Conservation (phyloP, 257 asterid species). For the Scutellaria barbata region DNA sequence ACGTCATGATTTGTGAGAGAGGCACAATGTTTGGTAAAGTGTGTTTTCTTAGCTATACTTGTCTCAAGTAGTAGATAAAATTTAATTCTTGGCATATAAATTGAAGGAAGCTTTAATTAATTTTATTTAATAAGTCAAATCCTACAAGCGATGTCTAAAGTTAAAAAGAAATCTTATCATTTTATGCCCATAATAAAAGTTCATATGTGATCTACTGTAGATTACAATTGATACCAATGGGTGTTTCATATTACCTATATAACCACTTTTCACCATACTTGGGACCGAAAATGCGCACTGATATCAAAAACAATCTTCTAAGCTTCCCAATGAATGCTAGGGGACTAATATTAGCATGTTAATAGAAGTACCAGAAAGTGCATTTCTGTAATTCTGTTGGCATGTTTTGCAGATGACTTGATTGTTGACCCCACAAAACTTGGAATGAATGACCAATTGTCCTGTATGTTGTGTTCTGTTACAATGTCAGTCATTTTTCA, state of each 20-base stretch:
- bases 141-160: neutral
- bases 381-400: too few species aligned
- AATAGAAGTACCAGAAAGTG: too few species aligned
- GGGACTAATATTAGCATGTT: too few species aligned
- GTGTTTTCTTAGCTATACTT: slow-evolving; percentile 36
- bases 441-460: too few species aligned
- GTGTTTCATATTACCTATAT: neutral
- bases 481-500: too few species aligned
- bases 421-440: too few species aligned
- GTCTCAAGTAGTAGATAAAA: neutral
- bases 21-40: slow-evolving; percentile 97
- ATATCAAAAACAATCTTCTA: neutral
- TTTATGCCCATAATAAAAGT: neutral
- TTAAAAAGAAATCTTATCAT: neutral
- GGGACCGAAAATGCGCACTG: neutral
- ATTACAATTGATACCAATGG: neutral
- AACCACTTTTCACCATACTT: neutral
- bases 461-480: too few species aligned
- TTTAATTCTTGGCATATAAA: too few species aligned
- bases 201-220: slow-evolving; percentile 6
- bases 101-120: neutral
- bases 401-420: too few species aligned
- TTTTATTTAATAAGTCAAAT: neutral
- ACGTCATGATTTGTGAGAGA: slow-evolving; percentile 95
- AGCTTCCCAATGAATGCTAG: too few species aligned